A percentile compares a stretch with the other conserved stretches of the same genome.
Conservation (phyloP, 2,329 filamentous ascomycete species). For the Gnomoniopsis sp. region DNA sequence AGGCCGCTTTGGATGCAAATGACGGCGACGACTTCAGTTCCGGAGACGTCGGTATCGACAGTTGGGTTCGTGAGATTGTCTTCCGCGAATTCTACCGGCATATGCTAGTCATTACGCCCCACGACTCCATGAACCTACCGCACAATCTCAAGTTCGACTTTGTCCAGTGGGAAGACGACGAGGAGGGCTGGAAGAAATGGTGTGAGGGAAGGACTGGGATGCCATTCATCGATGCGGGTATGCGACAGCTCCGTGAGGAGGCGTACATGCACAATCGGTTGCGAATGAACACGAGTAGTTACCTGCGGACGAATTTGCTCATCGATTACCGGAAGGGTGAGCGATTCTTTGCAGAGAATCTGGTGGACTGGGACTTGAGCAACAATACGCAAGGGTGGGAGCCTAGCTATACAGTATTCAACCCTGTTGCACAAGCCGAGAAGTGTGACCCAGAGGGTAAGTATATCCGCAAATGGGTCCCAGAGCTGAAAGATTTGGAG, state of each 20-base stretch:
- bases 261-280: slow-evolving; percentile 66
- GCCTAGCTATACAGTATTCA: slow-evolving; percentile 71
- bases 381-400: slow-evolving; percentile 67
- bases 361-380: slow-evolving; percentile 61
- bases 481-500: slow-evolving; percentile 54
- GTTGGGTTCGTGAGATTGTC: slow-evolving; percentile 25
- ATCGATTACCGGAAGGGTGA: slow-evolving; percentile 66
- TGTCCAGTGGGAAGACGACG: slow-evolving; percentile 63
- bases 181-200: slow-evolving; percentile 58
- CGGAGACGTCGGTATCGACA: slow-evolving; percentile 16
- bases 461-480: slow-evolving; percentile 66
- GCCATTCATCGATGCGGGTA: slow-evolving; percentile 65
- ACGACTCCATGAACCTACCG: slow-evolving; percentile 63
- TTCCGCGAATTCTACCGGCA: slow-evolving; percentile 28
- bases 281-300: slow-evolving; percentile 63
- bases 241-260: slow-evolving; percentile 56
- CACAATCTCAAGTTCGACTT: slow-evolving; percentile 70
- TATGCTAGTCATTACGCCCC: slow-evolving; percentile 21
- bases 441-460: slow-evolving; percentile 63
- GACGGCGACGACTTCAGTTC: slow-evolving; percentile 12
- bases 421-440: slow-evolving; percentile 64
- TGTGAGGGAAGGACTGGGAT: slow-evolving; percentile 58
- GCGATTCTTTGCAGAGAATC: slow-evolving; percentile 59
- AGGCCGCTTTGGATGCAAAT: slow-evolving; percentile 10
- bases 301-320: slow-evolving; percentile 61